phyloP scores from a whole-genome alignment of 2,329 filamentous ascomycete species.

The Monosporascus sp. region DNA sequence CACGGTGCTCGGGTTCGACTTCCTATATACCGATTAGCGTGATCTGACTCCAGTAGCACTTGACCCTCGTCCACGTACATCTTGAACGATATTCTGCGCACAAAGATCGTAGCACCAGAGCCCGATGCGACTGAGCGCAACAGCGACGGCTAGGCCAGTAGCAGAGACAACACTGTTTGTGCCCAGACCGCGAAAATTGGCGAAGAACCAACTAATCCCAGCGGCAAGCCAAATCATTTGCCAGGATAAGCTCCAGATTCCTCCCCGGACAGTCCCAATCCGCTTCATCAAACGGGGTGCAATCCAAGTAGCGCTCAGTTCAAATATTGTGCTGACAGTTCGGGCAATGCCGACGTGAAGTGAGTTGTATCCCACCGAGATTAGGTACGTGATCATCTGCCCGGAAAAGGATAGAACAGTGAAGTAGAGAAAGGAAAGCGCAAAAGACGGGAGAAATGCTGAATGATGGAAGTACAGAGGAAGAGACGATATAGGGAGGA shows the following conservation, averaged over 20 bases:
- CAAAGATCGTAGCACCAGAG: conserved; percentile 59
- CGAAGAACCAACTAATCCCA: conserved; percentile 38
- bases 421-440: conserved; percentile 36
- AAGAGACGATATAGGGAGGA: conserved; percentile 21
- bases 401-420: conserved; percentile 55
- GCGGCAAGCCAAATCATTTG: conserved; percentile 52
- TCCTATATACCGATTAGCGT: conserved; percentile 33
- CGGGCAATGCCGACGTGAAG: conserved; percentile 48
- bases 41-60: background rate
- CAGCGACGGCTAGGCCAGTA: conserved; percentile 41
- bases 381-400: conserved; percentile 60
- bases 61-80: conserved; percentile 33
- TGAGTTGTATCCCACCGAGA: conserved; percentile 47
- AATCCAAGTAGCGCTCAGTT: conserved; percentile 56
- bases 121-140: conserved; percentile 52
- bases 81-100: conserved; percentile 55
- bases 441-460: conserved; percentile 56
- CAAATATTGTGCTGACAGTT: conserved; percentile 46
- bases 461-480: conserved; percentile 46
- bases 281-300: conserved; percentile 49
- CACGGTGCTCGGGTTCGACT: conserved; percentile 51
- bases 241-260: conserved; percentile 64
- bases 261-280: conserved; percentile 56
- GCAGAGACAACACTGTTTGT: conserved; percentile 31
- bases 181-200: conserved; percentile 8